Evolutionary conservation across 495 filamentous ascomycete genomes (phyloP).

Genomic region (Amniculicola lignicola): DNA sequence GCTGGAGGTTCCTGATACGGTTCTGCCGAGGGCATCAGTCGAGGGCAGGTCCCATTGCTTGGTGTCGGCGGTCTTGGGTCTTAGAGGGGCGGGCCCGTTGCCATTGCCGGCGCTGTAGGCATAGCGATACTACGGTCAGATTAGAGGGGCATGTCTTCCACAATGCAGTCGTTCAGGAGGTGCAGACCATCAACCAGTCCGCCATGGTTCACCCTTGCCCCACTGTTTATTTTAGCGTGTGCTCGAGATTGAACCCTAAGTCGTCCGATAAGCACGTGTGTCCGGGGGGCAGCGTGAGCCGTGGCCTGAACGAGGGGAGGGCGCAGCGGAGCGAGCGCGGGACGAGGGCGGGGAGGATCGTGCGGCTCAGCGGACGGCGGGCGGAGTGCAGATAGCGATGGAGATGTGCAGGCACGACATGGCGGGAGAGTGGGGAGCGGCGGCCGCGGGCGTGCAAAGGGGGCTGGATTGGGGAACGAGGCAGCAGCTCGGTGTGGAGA

Average conservation of each 20-base stretch:
- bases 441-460: too few species aligned
- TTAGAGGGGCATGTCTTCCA: constrained; percentile 20
- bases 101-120: constrained; percentile 25
- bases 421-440: too few species aligned
- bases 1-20: constrained; percentile 31
- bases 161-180: constrained; percentile 12
- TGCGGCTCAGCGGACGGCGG: too few species aligned
- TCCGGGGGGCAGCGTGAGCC: constrained; percentile 22
- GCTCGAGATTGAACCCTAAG: constrained; percentile 32
- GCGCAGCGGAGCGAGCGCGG: constrained; percentile 13
- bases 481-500: too few species aligned
- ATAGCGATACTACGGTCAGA: constrained; percentile 32
- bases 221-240: constrained; percentile 33
- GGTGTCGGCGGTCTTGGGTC: constrained; percentile 28
- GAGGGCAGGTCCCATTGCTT: constrained; percentile 34
- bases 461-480: too few species aligned
- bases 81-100: constrained; percentile 25
- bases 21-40: constrained; percentile 33
- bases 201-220: constrained; percentile 33
- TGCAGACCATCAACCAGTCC: constrained; percentile 34
- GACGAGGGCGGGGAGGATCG: constrained; percentile 6
- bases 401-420: background rate
- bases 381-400: constrained; percentile 1
- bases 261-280: constrained; percentile 34
- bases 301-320: constrained; percentile 10